Evolutionary conservation across 805 yeast genomes (phyloP), one percentile per base, ranked within the genome.

Genomic region (Candida lessepsii): DNA sequence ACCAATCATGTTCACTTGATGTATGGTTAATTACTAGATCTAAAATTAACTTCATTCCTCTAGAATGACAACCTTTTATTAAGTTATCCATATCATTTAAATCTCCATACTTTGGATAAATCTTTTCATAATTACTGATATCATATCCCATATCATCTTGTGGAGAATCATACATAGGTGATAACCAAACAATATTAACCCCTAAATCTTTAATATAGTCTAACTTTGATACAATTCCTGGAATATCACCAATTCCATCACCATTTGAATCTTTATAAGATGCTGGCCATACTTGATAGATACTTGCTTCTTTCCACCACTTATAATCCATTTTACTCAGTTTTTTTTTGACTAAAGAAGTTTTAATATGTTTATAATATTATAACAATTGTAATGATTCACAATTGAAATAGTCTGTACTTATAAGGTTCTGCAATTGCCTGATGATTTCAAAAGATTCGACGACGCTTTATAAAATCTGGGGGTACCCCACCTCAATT

Each of bases 111-210:
- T 62, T 61, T 13, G 74, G 71, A 56, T 77, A 70, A 27, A 78
- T 70, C 16, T 56, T 65, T 53, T 74, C 70, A 58, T 78, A 78
- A 57, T 78, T 71, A 18, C 76, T 58, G 52, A 78, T 75, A 51
- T 78, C 83, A 52, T 78, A 78, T 2, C 83, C 83, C 82, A 78
- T 78, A 54, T 78, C 83, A 36, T 70, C 74, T 53, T 74, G 78
- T 5, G 83, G 83, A 1, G 80, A 72, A 47, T 73, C 78, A 58
- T 67, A 76, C 63, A 75, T 73, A 18, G 83, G 83, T 14, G 76
- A 72, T 41, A 78, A 55, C 83, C 83, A 78, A 33, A 78, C 59
- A 14, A 73, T 70, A 42, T 75, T 79, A n/a, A 65, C 66, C 3
- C 80, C 80, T 24, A 77, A 58, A 21, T 58, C 57, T 51, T 73